Base-by-base conservation (phyloP, 2,329 filamentous ascomycete genomes). In the Clarireedia paspali region DNA sequence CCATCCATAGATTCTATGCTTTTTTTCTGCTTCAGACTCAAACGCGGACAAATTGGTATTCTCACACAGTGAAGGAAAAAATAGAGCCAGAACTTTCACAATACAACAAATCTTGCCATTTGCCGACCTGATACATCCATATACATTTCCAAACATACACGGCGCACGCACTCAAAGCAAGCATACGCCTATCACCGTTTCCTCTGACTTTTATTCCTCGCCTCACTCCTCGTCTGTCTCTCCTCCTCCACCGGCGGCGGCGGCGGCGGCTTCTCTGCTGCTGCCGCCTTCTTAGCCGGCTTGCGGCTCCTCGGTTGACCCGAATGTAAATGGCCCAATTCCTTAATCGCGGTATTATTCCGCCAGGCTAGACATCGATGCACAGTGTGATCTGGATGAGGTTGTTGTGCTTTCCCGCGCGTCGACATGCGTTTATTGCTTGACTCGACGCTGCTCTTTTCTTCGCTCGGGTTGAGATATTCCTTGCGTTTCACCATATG, bases 401-500 rank as follows among this genome's bases (percentile, higher is more conserved):
- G 76, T 24, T 50, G 76, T 27, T 55, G 53, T 26, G 40, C 34
- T 0, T 78, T 77, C 69, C 84, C 86, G 7, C 85, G 77, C 2
- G 84, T 88, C 30, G 80, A 81, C 65, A 87, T 77, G n/a, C 67
- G 66, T 49, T 70, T 70, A 73, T 60, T 75, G 75, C 74, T 59
- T 10, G 62, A 57, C 62, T 75, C 57, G 66, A 73, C 62, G 76
- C 74, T 60, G 55, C 78, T 74, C 54, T 79, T 73, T 23, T 76
- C 73, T 38, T 77, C 75, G 1, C 72, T 68, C 34, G 80, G 72
- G 12, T 75, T 73, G 55, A 95, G 77, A 65, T 96, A 95, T 61
- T 80, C 76, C 60, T 83, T 83, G 60, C 95, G 85, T 66, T 85
- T 86, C 64, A 85, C 77, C 91, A 96, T 96, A 66, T 91, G 84